Conservation (phyloP, 164 flowering plant species). For the Hamamelis virginiana region DNA sequence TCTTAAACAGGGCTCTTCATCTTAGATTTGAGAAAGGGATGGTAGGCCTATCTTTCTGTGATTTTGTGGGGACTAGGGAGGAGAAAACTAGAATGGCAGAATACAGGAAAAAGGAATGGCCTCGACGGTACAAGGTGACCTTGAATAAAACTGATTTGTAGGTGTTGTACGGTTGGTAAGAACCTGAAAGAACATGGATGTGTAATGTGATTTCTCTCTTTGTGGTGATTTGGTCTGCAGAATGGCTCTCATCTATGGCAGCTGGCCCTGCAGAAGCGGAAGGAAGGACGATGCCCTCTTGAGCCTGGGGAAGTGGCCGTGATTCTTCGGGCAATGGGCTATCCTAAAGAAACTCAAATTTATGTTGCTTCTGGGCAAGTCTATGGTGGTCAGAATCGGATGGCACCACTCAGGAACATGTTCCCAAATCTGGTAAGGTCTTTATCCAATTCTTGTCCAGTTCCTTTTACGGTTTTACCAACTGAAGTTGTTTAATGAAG, state of each 20-base stretch:
- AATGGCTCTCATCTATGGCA: conserved; percentile 99
- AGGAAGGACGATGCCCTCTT: conserved; percentile 98
- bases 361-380: conserved; percentile 99
- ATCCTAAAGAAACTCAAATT: conserved; percentile 96
- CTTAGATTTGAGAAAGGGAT: conserved; percentile 98
- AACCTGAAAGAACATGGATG: background rate
- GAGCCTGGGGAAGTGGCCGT: conserved; percentile 99
- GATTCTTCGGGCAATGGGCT: conserved; percentile 95
- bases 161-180: background rate
- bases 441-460: background rate
- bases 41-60: conserved; percentile 98
- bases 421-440: conserved; percentile 85
- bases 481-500: background rate
- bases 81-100: conserved; percentile 92
- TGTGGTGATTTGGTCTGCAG: conserved; percentile 42
- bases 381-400: conserved; percentile 94
- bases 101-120: conserved; percentile 98
- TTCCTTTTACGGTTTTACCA: background rate
- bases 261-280: conserved; percentile 90
- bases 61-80: conserved; percentile 95
- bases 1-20: conserved; percentile 85
- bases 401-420: conserved; percentile 99
- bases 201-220: conserved; percentile 10
- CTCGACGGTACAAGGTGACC: conserved; percentile 86
- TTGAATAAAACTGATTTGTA: background rate